Conservation (phyloP, 2,329 filamentous ascomycete genomes). For the Sporothrix humicola region DNA sequence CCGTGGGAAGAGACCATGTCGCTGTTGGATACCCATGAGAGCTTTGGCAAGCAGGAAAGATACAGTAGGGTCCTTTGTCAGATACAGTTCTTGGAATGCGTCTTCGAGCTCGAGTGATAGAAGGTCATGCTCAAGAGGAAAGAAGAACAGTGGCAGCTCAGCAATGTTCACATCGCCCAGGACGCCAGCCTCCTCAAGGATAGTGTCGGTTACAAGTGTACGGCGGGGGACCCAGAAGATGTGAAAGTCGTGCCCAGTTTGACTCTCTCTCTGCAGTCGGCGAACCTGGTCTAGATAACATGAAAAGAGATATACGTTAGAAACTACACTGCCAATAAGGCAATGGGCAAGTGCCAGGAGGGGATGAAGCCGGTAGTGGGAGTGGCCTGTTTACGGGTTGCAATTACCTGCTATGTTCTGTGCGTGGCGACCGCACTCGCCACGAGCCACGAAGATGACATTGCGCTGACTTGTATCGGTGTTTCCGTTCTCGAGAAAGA, state of each 20-base stretch:
- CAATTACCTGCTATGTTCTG: constrained; percentile 81
- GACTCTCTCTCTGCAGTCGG: constrained; percentile 82
- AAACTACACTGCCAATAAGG: background rate
- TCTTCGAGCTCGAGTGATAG: constrained; percentile 89
- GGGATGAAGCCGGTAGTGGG: no score
- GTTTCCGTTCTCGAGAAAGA: constrained; percentile 95
- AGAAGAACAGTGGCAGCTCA: constrained; percentile 87
- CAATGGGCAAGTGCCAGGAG: background rate
- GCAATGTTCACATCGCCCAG: constrained; percentile 88
- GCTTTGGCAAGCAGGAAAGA: constrained; percentile 88
- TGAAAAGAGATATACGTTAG: background rate
- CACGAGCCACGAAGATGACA: constrained; percentile 89
- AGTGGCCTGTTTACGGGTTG: background rate
- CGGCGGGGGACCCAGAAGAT: constrained; percentile 95
- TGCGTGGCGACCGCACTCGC: constrained; percentile 84
- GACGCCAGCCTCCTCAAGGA: constrained; percentile 91
- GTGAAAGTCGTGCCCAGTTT: constrained; percentile 92
- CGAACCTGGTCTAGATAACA: constrained; percentile 78
- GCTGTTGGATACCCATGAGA: constrained; percentile 90
- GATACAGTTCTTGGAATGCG: constrained; percentile 83
- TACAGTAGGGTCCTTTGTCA: constrained; percentile 89
- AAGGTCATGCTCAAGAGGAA: constrained; percentile 89
- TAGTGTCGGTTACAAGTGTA: constrained; percentile 86
- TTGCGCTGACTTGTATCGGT: constrained; percentile 93
- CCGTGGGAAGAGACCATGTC: constrained; percentile 89